Evolutionary conservation across 2,329 filamentous ascomycete species (phyloP).

Genomic region (Torrubiellomyces zombiae): DNA sequence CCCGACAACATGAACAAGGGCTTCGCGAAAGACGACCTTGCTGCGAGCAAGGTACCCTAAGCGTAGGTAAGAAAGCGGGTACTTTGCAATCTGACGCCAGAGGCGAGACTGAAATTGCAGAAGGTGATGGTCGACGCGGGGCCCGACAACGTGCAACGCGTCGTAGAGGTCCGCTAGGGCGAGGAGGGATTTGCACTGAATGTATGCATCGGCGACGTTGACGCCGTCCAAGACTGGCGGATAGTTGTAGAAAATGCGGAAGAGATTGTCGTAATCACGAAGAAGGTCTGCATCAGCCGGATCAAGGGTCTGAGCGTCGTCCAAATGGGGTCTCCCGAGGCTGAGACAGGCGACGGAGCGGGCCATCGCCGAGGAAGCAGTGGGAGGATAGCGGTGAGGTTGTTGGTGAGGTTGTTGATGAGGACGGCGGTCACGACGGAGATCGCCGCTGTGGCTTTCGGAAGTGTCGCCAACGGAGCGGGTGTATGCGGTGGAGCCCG

Average conservation of each 20-base stretch:
- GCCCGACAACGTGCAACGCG: constrained; percentile 71
- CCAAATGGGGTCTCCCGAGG: too few relatives aligned
- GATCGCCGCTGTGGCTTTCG: too few relatives aligned
- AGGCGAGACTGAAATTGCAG: constrained; percentile 79
- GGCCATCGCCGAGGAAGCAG: too few relatives aligned
- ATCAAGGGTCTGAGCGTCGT: constrained; percentile 27
- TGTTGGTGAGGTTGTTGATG: too few relatives aligned
- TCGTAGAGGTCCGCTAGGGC: constrained; percentile 90
- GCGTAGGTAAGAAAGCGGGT: constrained; percentile 81
- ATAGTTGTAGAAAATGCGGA: constrained; percentile 93
- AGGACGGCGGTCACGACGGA: too few relatives aligned
- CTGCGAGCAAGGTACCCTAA: constrained; percentile 74
- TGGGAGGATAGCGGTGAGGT: too few relatives aligned
- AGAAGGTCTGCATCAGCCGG: constrained; percentile 58
- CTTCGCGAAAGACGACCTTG: constrained; percentile 72
- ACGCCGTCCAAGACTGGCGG: constrained; percentile 64
- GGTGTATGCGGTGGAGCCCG: too few relatives aligned
- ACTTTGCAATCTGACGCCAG: constrained; percentile 95
- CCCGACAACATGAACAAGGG: constrained; percentile 82
- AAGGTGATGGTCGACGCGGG: constrained; percentile 82
- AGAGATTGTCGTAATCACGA: constrained; percentile 88
- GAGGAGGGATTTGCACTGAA: constrained; percentile 83
- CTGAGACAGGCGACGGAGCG: constrained; percentile 72
- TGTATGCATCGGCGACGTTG: constrained; percentile 84
- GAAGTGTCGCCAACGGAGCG: too few relatives aligned